These are phyloP conservation scores for Hsuehochloa calcarea DNA, from an alignment of 176 grass and related monocot genomes.

Conservation along the genomic window DNA sequence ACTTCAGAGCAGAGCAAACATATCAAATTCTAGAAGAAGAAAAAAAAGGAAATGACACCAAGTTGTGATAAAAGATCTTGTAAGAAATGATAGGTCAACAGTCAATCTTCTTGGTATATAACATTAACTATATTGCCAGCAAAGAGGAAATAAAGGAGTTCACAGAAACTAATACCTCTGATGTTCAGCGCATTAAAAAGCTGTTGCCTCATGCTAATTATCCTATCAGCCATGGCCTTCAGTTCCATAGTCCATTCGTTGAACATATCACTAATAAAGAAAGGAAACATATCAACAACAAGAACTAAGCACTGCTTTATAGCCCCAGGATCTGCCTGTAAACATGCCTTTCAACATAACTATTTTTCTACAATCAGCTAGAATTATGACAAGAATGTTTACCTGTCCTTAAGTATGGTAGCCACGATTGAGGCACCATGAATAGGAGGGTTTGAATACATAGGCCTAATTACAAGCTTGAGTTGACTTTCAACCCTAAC, in stretches of 20 bases:
- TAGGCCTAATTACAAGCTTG: slow-evolving; percentile 98
- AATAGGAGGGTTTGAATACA: slow-evolving; percentile 97
- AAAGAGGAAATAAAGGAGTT: slow-evolving; percentile 23
- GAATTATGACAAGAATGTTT: slow-evolving; percentile 19
- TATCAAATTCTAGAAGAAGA: not conserved
- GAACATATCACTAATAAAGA: slow-evolving; percentile 65
- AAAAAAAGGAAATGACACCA: slow-evolving; percentile 2
- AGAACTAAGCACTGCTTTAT: slow-evolving; percentile 9
- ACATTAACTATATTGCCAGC: slow-evolving; percentile 16
- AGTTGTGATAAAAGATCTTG: not conserved
- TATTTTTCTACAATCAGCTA: not conserved
- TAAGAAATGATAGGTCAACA: not conserved
- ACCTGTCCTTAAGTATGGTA: slow-evolving; percentile 86
- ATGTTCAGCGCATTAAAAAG: slow-evolving; percentile 76
- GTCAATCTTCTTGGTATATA: not conserved
- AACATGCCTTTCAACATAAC: not conserved
- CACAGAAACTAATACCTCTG: slow-evolving; percentile 65
- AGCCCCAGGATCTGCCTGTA: slow-evolving; percentile 1
- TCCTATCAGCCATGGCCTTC: slow-evolving; percentile 97
- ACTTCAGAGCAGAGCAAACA: not conserved
- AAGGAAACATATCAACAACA: slow-evolving; percentile 14
- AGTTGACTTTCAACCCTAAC: slow-evolving; percentile 96
- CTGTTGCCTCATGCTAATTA: slow-evolving; percentile 88
- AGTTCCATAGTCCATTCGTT: slow-evolving; percentile 91
- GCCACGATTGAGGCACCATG: slow-evolving; percentile 95